Conservation (phyloP, 192 early-diverging fungal genomes). For the Backusella tuberculispora region DNA sequence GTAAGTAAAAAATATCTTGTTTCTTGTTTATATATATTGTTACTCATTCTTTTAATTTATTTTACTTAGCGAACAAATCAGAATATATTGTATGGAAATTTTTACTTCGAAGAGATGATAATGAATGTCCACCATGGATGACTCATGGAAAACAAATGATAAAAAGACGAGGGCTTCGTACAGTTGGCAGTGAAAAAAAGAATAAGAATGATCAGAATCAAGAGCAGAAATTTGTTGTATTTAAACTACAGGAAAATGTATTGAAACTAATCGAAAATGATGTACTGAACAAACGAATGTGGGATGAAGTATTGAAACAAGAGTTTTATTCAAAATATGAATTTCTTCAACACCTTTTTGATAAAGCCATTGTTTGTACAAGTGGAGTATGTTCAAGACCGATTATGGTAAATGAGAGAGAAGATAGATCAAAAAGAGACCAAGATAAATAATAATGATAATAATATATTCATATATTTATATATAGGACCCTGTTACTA, state of each 20-base stretch:
- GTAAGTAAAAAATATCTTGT: background rate
- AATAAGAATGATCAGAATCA: background rate
- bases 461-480: background rate
- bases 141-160: slow-evolving; percentile 52
- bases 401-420: slow-evolving; percentile 7
- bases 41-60: background rate
- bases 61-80: slow-evolving; percentile 26
- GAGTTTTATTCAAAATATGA: slow-evolving; percentile 39
- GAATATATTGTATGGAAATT: slow-evolving; percentile 66
- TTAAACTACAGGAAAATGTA: slow-evolving; percentile 23
- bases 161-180: slow-evolving; percentile 47
- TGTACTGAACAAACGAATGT: slow-evolving; percentile 25
- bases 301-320: slow-evolving; percentile 34
- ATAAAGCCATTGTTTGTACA: slow-evolving; percentile 37
- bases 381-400: slow-evolving; percentile 36
- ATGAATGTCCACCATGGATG: slow-evolving; percentile 68
- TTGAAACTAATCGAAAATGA: slow-evolving; percentile 12
- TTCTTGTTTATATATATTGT: background rate
- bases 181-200: slow-evolving; percentile 18
- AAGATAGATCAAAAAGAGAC: no score
- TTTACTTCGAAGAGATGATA: slow-evolving; percentile 65
- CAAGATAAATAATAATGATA: background rate
- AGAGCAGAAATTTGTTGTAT: slow-evolving; percentile 13
- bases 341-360: slow-evolving; percentile 40
- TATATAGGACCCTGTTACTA: slow-evolving; percentile 40